Evolutionary conservation across 768 basidiomycete genomes (phyloP).

Genomic region (Strobilomyces dryophilus): DNA sequence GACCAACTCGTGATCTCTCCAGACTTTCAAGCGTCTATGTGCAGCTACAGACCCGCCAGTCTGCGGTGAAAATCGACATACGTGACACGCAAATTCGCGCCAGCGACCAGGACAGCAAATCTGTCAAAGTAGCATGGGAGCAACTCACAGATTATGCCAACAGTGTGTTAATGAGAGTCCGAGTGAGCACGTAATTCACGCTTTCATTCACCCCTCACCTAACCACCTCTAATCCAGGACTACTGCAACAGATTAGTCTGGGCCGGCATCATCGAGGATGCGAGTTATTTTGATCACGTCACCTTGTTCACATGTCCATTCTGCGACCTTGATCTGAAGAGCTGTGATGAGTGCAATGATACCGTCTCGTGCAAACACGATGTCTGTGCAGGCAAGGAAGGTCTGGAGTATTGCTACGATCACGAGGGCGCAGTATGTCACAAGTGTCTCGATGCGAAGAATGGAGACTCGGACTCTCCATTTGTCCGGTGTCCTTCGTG

Average conservation of each 20-base stretch:
- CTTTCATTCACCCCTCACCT: too few relatives aligned
- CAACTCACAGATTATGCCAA: not conserved
- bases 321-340: not conserved
- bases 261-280: not conserved
- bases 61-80: not conserved
- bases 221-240: not conserved
- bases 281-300: not conserved
- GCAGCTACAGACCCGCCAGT: not conserved
- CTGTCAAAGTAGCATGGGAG: not conserved
- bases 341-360: too few relatives aligned
- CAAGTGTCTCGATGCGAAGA: not conserved
- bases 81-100: not conserved
- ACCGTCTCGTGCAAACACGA: too few relatives aligned
- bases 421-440: too few relatives aligned
- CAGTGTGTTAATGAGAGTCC: not conserved
- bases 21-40: not conserved
- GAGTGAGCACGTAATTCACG: not conserved
- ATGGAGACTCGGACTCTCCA: accelerated
- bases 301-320: constrained; percentile 4
- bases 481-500: not conserved
- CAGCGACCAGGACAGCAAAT: not conserved
- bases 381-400: too few relatives aligned
- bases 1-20: not conserved
- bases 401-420: too few relatives aligned
- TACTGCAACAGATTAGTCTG: not conserved